Evolutionary conservation across 495 filamentous ascomycete species (phyloP), one percentile per base, ranked within the genome.

Genomic region (Xylaria intraflava): DNA sequence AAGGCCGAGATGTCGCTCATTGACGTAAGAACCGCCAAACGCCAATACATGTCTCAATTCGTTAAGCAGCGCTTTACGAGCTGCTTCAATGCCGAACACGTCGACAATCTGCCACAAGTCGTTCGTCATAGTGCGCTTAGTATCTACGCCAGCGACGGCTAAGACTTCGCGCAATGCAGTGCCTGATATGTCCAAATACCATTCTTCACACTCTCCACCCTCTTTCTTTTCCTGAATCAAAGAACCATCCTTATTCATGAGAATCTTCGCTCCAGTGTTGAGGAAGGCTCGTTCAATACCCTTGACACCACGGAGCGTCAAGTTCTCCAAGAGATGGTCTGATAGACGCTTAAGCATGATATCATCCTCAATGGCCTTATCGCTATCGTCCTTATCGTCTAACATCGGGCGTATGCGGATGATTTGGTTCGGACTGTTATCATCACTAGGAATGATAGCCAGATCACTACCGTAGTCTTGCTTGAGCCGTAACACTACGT

Each of bases 1-100:
- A n/a, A 99, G 85, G 17, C 89, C 85, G 72, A 97, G 78, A 75
- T 99, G 93, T 62, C 93, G 90, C 67, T 97, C 90, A 66, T 99
- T 99, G 78, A 99, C 93, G 66, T 99, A 97, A 7, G 92, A 96
- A 77, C 93, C 94, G 61, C 96, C 93, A 58, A 97, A 96, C 9
- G 94, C 87, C 69, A 99, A 72, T 69, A 99, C 93, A 56, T 86
- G 80, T 20, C 83, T 88, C 76, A 97, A 71, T 65, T 99, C 94
- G 29, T 84, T 81, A 66, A 97, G 80, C 30, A 99, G 75, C 40
- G 90, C 87, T 24, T 82, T 81, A 57, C 93, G 83, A 44, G 90
- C 88, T 55, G 90, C 93, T 66, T 99, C 93, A 57, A 99, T 99
- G 64, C 93, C 93, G 57, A 99, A 92, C 3, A 93, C 86, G 39